Evolutionary conservation across 2,329 filamentous ascomycete genomes (phyloP).

Genomic region (Colletotrichum sp.): DNA sequence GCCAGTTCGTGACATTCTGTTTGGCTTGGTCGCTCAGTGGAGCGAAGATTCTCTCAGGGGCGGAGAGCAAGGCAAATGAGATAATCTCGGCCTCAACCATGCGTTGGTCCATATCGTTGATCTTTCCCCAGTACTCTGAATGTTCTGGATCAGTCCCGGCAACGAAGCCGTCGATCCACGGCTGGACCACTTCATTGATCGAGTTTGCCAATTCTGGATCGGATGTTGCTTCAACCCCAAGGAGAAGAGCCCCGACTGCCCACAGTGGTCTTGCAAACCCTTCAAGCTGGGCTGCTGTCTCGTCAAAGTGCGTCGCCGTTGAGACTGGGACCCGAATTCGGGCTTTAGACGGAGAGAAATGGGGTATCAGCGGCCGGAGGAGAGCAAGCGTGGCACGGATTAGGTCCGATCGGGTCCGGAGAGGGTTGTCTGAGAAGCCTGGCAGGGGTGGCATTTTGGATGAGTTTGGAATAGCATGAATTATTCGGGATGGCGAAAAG

Average conservation of each 20-base stretch:
- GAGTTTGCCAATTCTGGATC: neutral
- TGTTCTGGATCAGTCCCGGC: constrained; percentile 37
- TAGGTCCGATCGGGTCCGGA: constrained; percentile 39
- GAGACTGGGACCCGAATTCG: constrained; percentile 40
- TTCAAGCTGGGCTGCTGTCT: constrained; percentile 49
- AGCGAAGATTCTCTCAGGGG: constrained; percentile 40
- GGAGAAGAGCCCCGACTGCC: constrained; percentile 44
- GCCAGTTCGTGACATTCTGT: constrained; percentile 43
- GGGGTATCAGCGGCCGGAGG: constrained; percentile 33
- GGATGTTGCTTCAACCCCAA: constrained; percentile 33
- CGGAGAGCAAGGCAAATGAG: constrained; percentile 50
- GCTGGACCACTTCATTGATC: constrained; percentile 18
- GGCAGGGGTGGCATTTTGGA: constrained; percentile 38
- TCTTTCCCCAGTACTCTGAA: constrained; percentile 51
- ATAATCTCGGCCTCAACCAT: constrained; percentile 62
- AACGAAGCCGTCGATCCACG: constrained; percentile 36
- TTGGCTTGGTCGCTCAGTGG: constrained; percentile 32
- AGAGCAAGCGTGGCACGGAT: constrained; percentile 37
- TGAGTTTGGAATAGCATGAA: neutral
- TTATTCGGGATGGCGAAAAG: neutral
- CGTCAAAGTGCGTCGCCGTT: constrained; percentile 48
- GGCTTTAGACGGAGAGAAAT: constrained; percentile 37
- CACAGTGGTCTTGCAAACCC: constrained; percentile 47
- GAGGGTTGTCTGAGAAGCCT: constrained; percentile 47
- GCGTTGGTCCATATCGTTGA: constrained; percentile 51